Evolutionary conservation across 1,139 yeast species (phyloP).

Genomic region (Scheffersomyces cryptocercus): DNA sequence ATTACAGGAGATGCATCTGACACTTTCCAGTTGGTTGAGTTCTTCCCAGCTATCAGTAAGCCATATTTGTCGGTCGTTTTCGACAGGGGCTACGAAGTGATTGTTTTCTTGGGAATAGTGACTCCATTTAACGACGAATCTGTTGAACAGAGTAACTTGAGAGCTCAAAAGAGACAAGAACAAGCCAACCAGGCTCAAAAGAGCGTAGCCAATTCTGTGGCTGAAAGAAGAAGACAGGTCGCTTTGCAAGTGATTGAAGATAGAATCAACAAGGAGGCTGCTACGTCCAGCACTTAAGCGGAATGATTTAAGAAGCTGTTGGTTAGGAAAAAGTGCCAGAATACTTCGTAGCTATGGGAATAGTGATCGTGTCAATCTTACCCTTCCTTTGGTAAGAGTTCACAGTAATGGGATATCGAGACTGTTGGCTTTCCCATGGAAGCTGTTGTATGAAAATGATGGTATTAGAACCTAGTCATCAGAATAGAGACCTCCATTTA

Average conservation of each 20-base stretch:
- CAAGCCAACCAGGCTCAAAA: slow-evolving; percentile 42
- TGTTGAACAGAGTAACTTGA: slow-evolving; percentile 69
- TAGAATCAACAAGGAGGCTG: slow-evolving; percentile 46
- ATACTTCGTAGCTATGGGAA: too few species aligned
- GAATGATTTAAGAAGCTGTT: too few species aligned
- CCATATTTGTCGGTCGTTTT: slow-evolving; percentile 57
- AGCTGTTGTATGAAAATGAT: not conserved
- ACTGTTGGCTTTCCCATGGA: too few species aligned
- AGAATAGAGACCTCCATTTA: not conserved
- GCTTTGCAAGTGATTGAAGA: slow-evolving; percentile 84
- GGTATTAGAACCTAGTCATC: not conserved
- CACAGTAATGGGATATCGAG: too few species aligned
- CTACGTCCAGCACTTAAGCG: not conserved
- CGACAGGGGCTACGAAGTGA: slow-evolving; percentile 50
- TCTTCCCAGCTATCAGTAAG: slow-evolving; percentile 66
- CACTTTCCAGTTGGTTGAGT: slow-evolving; percentile 78
- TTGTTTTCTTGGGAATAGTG: slow-evolving; percentile 57
- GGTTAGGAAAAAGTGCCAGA: too few species aligned
- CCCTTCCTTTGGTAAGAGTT: too few species aligned
- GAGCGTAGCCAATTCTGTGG: slow-evolving; percentile 56
- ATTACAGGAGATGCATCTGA: slow-evolving; percentile 86
- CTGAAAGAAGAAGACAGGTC: slow-evolving; percentile 83
- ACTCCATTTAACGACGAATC: slow-evolving; percentile 71
- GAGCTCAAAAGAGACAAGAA: slow-evolving; percentile 62
- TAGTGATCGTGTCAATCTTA: too few species aligned